phyloP scores from a whole-genome alignment of 768 basidiomycete genomes.

The Crassisporium funariophilum region DNA sequence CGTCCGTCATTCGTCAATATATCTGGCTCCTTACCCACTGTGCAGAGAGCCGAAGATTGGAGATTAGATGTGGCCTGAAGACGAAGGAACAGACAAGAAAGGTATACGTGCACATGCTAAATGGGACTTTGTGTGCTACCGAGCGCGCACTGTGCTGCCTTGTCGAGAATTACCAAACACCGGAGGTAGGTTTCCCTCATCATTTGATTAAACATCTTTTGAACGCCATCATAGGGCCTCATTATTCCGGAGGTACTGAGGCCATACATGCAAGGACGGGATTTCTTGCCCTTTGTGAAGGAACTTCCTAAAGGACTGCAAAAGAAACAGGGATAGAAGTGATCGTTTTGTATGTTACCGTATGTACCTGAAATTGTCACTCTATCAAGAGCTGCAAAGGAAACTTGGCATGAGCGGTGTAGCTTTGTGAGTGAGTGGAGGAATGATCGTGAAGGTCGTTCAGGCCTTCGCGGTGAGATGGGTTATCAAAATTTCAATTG shows the following conservation, averaged over 20 bases:
- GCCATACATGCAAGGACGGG: conserved; percentile 95
- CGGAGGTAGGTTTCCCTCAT: conserved; percentile 62
- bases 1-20: neutral
- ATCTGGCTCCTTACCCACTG: conserved; percentile 5
- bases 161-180: conserved; percentile 98
- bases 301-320: conserved; percentile 78
- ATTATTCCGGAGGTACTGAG: conserved; percentile 86
- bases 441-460: no score
- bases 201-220: conserved; percentile 4
- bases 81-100: conserved; percentile 88
- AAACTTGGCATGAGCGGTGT: no score
- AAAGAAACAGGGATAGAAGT: conserved; percentile 59
- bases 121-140: conserved; percentile 96
- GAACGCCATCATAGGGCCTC: conserved; percentile 64
- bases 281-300: conserved; percentile 85
- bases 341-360: neutral
- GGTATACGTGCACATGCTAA: conserved; percentile 98
- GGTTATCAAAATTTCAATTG: no score
- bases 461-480: no score
- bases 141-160: conserved; percentile 95
- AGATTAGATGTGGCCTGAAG: conserved; percentile 92
- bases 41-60: conserved; percentile 88
- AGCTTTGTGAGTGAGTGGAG: no score
- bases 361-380: neutral
- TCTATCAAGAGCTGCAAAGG: no score